Conservation (phyloP, 2,329 filamentous ascomycete species). For the Thelonectria discophora region DNA sequence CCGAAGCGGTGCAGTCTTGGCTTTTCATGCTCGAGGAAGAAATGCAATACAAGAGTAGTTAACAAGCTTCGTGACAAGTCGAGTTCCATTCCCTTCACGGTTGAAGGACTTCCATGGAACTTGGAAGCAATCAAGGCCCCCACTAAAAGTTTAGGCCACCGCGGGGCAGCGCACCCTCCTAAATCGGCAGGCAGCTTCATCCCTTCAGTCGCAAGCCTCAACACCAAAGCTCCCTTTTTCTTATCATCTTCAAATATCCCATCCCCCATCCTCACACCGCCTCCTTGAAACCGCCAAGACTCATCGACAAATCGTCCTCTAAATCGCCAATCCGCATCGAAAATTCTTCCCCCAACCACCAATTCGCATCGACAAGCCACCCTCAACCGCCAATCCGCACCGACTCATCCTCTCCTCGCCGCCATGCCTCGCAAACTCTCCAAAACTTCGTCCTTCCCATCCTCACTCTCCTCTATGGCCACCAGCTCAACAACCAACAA, state of each 20-base stretch:
- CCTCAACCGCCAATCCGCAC: no score
- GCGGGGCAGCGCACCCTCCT: conserved; percentile 3
- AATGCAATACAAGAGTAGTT: no score
- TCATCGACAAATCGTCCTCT: background rate
- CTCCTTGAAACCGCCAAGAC: background rate
- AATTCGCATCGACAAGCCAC: background rate
- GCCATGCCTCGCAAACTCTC: conserved; percentile 48
- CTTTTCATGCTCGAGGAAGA: background rate
- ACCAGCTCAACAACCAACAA: conserved; percentile 26
- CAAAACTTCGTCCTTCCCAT: conserved; percentile 40
- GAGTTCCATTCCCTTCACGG: no score
- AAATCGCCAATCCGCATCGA: background rate
- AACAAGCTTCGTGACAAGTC: no score
- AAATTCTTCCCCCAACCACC: background rate
- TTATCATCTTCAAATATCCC: conserved; percentile 7
- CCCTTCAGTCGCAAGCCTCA: conserved; percentile 4
- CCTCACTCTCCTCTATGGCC: conserved; percentile 32
- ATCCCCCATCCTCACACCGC: background rate
- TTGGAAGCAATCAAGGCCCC: background rate
- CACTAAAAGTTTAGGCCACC: background rate
- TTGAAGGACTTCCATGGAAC: no score
- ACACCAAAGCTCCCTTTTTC: conserved; percentile 10
- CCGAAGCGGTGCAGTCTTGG: background rate
- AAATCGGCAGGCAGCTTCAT: conserved; percentile 1
- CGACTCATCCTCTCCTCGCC: background rate